Evolutionary conservation across 2,329 filamentous ascomycete genomes (phyloP).

Genomic region (Zymoseptoria tritici): DNA sequence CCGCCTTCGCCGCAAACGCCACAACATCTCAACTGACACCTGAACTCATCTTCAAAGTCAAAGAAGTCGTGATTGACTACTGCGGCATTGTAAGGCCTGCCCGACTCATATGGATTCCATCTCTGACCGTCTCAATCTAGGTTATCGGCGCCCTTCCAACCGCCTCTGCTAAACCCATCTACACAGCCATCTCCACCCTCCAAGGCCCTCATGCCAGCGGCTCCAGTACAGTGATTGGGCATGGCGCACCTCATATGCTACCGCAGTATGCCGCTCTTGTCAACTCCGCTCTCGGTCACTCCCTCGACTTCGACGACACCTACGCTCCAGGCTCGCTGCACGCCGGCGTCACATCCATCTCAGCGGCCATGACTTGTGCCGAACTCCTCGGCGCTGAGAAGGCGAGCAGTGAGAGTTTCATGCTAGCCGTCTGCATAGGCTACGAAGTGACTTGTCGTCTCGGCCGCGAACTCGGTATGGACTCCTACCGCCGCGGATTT

Average conservation of each 20-base stretch:
- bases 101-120: slow-evolving; percentile 16
- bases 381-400: slow-evolving; percentile 19
- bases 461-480: slow-evolving; percentile 29
- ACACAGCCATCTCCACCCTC: slow-evolving; percentile 19
- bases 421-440: slow-evolving; percentile 29
- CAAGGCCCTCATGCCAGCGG: slow-evolving; percentile 20
- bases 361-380: slow-evolving; percentile 31
- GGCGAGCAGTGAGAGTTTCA: slow-evolving; percentile 18
- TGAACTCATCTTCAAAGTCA: slow-evolving; percentile 19
- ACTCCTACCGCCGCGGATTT: slow-evolving; percentile 32
- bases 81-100: slow-evolving; percentile 23
- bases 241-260: slow-evolving; percentile 27
- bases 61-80: slow-evolving; percentile 28
- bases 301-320: slow-evolving; percentile 42
- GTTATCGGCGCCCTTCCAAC: slow-evolving; percentile 20
- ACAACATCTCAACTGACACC: slow-evolving; percentile 14
- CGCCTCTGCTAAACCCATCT: slow-evolving; percentile 23
- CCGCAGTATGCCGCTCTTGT: slow-evolving; percentile 36
- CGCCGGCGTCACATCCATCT: slow-evolving; percentile 35
- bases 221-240: slow-evolving; percentile 30
- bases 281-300: slow-evolving; percentile 38
- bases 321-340: slow-evolving; percentile 37
- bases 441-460: slow-evolving; percentile 32
- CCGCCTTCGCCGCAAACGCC: slow-evolving; percentile 21
- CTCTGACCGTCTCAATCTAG: slow-evolving; percentile 8